These are phyloP conservation scores for Cyclocybe cylindracea DNA, from an alignment of 768 basidiomycete species.

Conservation along the genomic window DNA sequence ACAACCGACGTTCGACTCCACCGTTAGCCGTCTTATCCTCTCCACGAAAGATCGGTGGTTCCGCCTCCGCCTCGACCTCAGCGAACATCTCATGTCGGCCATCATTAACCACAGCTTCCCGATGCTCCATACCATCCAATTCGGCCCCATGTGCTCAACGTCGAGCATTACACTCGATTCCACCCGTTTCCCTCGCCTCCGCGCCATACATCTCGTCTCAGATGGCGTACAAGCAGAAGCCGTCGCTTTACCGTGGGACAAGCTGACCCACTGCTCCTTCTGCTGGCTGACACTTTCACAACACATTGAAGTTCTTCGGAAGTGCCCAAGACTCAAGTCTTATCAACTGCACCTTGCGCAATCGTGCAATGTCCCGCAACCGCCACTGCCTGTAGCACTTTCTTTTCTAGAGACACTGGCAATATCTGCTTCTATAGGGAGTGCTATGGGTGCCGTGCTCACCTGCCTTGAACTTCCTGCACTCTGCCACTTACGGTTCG, in stretches of 20 bases:
- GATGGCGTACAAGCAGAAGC: conserved; percentile 17
- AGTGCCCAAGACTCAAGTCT: conserved; percentile 21
- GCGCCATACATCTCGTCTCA: conserved; percentile 17
- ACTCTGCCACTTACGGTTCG: conserved; percentile 16
- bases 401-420: conserved; percentile 12
- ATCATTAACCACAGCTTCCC: conserved; percentile 19
- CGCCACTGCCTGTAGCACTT: conserved; percentile 11
- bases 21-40: conserved; percentile 11
- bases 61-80: conserved; percentile 19
- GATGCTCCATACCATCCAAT: conserved; percentile 18
- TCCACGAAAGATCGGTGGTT: conserved; percentile 19
- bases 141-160: conserved; percentile 18
- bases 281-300: conserved; percentile 24
- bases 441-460: conserved; percentile 18
- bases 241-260: conserved; percentile 15
- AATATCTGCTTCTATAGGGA: conserved; percentile 20
- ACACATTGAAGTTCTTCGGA: conserved; percentile 24
- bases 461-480: conserved; percentile 21
- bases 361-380: conserved; percentile 9
- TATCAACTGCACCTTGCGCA: conserved; percentile 21
- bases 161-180: conserved; percentile 10
- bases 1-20: conserved; percentile 10
- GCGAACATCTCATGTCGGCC: conserved; percentile 14
- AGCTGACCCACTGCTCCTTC: conserved; percentile 21
- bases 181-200: conserved; percentile 15